Evolutionary conservation across 1,284 basidiomycete genomes (phyloP).

Genomic region (Macrocybe sp.): DNA sequence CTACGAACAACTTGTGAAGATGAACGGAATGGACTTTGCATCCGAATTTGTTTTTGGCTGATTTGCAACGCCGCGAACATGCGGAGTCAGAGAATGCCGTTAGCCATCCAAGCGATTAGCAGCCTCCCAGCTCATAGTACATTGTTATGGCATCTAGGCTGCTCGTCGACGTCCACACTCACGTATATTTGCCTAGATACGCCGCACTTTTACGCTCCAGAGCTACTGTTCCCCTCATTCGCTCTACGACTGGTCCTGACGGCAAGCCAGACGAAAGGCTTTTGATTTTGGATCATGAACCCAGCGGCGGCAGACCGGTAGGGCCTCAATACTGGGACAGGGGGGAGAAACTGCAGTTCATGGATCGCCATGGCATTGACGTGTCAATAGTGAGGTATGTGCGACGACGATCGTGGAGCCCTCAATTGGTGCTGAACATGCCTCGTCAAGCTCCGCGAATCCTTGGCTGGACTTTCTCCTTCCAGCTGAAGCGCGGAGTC

Average conservation of each 20-base stretch:
- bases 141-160: constrained; percentile 26
- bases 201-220: constrained; percentile 59
- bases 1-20: too few relatives aligned
- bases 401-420: too few relatives aligned
- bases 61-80: too few relatives aligned
- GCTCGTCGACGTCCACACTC: constrained; percentile 77
- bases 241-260: constrained; percentile 40
- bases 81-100: too few relatives aligned
- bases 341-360: constrained; percentile 71
- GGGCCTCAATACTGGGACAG: constrained; percentile 75
- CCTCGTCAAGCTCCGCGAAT: constrained; percentile 58
- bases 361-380: constrained; percentile 73
- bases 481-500: constrained; percentile 56
- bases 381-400: constrained; percentile 60
- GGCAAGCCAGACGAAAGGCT: constrained; percentile 57
- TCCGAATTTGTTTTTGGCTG: background rate
- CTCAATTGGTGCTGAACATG: too few relatives aligned
- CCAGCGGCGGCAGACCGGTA: constrained; percentile 62
- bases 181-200: constrained; percentile 77
- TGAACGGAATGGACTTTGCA: constrained; percentile 1
- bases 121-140: too few relatives aligned
- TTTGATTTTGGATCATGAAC: constrained; percentile 73
- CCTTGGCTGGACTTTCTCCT: constrained; percentile 86
- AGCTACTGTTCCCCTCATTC: constrained; percentile 61
- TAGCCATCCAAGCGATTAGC: too few relatives aligned